Evolutionary conservation across 23 red algal species (phyloP).

Genomic region (Gracilaria gracilis): DNA sequence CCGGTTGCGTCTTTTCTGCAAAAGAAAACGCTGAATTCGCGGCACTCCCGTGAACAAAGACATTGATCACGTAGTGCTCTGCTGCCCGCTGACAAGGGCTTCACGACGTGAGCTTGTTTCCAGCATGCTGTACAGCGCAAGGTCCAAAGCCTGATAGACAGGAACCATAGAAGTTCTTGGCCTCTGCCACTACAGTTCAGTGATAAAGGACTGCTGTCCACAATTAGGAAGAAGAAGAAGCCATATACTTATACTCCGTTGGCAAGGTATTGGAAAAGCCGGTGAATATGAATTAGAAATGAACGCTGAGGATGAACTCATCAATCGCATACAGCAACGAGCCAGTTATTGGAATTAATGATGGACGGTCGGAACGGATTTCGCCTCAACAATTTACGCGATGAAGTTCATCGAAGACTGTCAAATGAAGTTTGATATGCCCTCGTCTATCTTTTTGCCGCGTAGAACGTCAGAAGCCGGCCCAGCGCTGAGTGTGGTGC

Average conservation of each 20-base stretch:
- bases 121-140: too few relatives aligned
- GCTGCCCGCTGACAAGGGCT: too few relatives aligned
- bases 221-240: not conserved
- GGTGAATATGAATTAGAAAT: not conserved
- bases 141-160: too few relatives aligned
- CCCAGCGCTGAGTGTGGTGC: not conserved
- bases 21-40: too few relatives aligned
- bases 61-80: too few relatives aligned
- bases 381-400: not conserved
- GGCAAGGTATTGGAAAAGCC: not conserved
- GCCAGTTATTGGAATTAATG: not conserved
- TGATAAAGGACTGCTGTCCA: too few relatives aligned
- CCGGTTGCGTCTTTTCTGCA: too few relatives aligned
- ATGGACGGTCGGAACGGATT: not conserved
- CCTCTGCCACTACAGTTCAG: too few relatives aligned
- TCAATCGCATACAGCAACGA: not conserved
- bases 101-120: too few relatives aligned
- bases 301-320: not conserved
- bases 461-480: not conserved
- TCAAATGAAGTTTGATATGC: not conserved
- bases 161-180: too few relatives aligned
- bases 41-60: too few relatives aligned
- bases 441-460: not conserved
- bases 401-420: not conserved
- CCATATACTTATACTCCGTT: not conserved